Base-by-base conservation (phyloP, 2,329 filamentous ascomycete genomes). In the Trichoderma hamatum region DNA sequence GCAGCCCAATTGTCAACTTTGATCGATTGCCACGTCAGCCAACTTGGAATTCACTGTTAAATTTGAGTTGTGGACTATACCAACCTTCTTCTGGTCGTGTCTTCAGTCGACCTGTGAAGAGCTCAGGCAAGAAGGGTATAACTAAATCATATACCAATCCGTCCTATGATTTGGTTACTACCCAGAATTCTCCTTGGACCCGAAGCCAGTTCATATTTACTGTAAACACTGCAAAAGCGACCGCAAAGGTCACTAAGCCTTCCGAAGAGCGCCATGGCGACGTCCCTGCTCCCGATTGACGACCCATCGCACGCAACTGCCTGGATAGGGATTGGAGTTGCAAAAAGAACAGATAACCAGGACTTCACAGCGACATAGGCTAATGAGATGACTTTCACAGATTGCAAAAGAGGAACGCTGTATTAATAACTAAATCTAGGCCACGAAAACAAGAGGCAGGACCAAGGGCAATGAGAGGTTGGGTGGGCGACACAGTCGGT, bases 81-180 rank as follows among this genome's bases (percentile, higher is more conserved):
- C 24, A 54, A 69, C 68, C 68, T 46, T 69, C 52, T 43, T 69
- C 68, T 56, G 68, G 61, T 16, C 55, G 68, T 3, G 55, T 69
- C 9, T 39, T 59, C 3, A 69, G 55, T 5, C 68, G 68, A 21
- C 61, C 43, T 16, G 68, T 69, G 54, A 69, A 69, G 55, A 69
- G 68, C 43, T 69, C 60, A 19, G 68, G 68, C 30, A 69, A 21
- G 46, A 69, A 69, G 5, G 68, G 68, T 32, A 69, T 69, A 24
- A 69, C 68, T 34, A 69, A 14, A 56, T 69, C 68, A 39, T 69
- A 69, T 16, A 65, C 61, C 52, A 69, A 14, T 5, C 60, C 61
- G 14, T 69, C 68, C 68, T 69, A 21, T 28, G 16, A 54, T 11
- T 16, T 5, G 26, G 21, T 28, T 14, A 55, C 54, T 6, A 32